Evolutionary conservation across 805 yeast genomes (phyloP).

Genomic region (Priceomyces medius): DNA sequence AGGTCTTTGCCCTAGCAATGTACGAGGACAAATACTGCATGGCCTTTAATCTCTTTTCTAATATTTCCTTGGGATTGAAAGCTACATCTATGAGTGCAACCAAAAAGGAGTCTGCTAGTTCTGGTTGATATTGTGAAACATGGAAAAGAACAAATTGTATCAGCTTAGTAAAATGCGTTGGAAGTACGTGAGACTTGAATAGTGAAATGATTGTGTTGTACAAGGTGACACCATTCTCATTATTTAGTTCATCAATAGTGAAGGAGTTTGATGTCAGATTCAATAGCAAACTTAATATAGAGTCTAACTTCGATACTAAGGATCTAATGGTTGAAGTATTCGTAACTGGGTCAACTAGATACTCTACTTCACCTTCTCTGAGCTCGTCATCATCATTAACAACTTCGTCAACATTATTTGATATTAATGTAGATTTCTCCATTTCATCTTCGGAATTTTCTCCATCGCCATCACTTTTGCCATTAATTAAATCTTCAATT

Average conservation of each 20-base stretch:
- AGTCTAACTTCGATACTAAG: constrained; percentile 69
- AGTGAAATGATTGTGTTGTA: constrained; percentile 74
- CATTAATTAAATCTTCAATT: constrained; percentile 51
- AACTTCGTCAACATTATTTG: constrained; percentile 20
- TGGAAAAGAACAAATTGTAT: constrained; percentile 83
- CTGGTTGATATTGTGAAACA: constrained; percentile 76
- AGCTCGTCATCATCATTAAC: constrained; percentile 24
- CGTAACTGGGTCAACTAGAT: constrained; percentile 39
- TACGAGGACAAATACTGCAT: constrained; percentile 90
- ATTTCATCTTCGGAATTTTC: constrained; percentile 23
- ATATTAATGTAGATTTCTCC: constrained; percentile 29
- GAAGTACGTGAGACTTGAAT: constrained; percentile 78
- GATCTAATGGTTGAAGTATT: constrained; percentile 48
- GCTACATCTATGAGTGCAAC: constrained; percentile 82
- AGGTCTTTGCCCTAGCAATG: constrained; percentile 78
- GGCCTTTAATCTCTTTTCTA: constrained; percentile 80
- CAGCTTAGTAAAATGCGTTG: constrained; percentile 88
- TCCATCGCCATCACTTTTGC: constrained; percentile 27
- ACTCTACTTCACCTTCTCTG: constrained; percentile 43
- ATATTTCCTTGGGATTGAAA: constrained; percentile 63
- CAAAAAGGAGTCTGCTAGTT: constrained; percentile 79
- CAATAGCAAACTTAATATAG: constrained; percentile 59
- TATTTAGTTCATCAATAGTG: constrained; percentile 48
- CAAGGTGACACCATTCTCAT: constrained; percentile 64
- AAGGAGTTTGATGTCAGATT: constrained; percentile 48